A percentile compares a stretch with the other conserved stretches of the same genome.
Conservation (phyloP, 192 early-diverging fungal species). For the Gamsiella multidivaricata region DNA sequence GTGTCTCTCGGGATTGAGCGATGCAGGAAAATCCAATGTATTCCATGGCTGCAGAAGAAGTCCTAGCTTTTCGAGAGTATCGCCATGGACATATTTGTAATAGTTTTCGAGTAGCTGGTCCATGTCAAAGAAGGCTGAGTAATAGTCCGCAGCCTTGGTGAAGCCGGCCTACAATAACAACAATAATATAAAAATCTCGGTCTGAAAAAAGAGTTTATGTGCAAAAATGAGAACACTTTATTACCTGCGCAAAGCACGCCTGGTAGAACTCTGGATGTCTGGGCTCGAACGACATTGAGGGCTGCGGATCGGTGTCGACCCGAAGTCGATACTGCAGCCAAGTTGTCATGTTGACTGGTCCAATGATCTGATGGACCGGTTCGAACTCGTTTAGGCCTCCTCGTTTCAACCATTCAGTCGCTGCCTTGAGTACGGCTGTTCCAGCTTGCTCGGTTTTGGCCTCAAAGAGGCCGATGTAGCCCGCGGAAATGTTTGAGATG, state of each 20-base stretch:
- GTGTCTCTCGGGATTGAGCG: constrained; percentile 29
- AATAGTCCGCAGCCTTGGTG: constrained; percentile 43
- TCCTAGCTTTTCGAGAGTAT: background rate
- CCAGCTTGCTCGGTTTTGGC: constrained; percentile 38
- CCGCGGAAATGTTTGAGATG: constrained; percentile 32
- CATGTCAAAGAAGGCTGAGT: constrained; percentile 34
- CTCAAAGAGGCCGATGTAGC: constrained; percentile 49
- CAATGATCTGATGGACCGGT: constrained; percentile 47
- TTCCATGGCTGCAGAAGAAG: constrained; percentile 36
- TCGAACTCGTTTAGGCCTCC: constrained; percentile 32
- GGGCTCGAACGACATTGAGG: constrained; percentile 51
- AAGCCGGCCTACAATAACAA: constrained; percentile 32
- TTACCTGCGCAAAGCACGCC: constrained; percentile 39
- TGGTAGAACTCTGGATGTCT: constrained; percentile 43
- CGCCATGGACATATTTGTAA: background rate
- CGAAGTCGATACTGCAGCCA: constrained; percentile 50
- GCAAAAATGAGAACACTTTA: background rate
- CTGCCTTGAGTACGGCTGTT: constrained; percentile 25
- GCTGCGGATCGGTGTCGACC: constrained; percentile 13
- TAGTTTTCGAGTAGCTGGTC: constrained; percentile 16
- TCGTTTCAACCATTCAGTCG: constrained; percentile 27
- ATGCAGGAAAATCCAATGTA: constrained; percentile 33
- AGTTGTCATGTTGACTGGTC: constrained; percentile 51
- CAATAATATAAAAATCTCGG: background rate
- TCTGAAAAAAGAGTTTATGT: background rate